Evolutionary conservation across 2,329 filamentous ascomycete genomes (phyloP), one percentile per base, ranked within the genome.

Genomic region (Ceratocystis diversiconidia): DNA sequence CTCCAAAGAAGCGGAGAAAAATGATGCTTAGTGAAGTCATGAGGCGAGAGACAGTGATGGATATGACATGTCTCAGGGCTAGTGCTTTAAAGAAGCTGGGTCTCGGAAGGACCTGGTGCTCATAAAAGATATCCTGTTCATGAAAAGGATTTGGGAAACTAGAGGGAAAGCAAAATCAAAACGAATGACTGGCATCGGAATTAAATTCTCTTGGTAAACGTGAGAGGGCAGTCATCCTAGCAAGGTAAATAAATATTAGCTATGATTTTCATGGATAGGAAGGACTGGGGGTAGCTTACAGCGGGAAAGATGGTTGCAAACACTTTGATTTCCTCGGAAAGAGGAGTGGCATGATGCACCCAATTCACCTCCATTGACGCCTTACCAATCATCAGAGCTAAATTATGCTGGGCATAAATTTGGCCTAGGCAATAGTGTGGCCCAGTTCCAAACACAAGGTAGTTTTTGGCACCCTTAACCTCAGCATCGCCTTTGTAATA

Each of bases 281-380:
- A 65, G 69, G 60, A 65, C 12, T 8, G 63, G 28, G 22, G 44
- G 44, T 32, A 62, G 78, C 86, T 75, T 78, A 95, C 92, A 88
- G 88, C 88, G 66, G 94, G 94, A 82, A 99, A 99, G 71, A 99
- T 95, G 32, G 91, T 96, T 50, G 94, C 94, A 78, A 97, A 99
- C 70, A 97, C 92, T 79, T 95, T 92, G 76, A 99, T 97, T 76
- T 95, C 87, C 78, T 99, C 94, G 0, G 90, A 95, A 67, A 80
- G 73, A 0, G 88, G 85, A 10, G 94, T 97, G 19, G 90, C 77
- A 74, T 90, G 85, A 76, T 99, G 94, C 74, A 86, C 83, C 92
- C 92, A 97, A 76, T 97, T 85, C 70, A 97, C 80, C 73, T 86
- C 80, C 75, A 96, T 81, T 69, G 89, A 88, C 7, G 91, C 92